These are phyloP conservation scores for Choanephora cucurbitarum DNA, from an alignment of 371 early-diverging fungal species.

Conservation along the genomic window DNA sequence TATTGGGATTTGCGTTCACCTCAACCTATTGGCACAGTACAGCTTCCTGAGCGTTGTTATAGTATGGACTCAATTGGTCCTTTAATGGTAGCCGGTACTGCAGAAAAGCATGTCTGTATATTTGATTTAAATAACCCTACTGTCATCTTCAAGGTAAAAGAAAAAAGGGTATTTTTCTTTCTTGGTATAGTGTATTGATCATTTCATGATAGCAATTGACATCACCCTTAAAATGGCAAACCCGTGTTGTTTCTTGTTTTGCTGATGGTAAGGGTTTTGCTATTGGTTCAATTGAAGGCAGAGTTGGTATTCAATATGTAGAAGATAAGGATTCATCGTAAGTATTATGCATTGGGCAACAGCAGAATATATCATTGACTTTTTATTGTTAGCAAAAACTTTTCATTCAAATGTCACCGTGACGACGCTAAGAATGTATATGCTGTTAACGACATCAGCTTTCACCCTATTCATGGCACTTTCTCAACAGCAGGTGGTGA, in stretches of 20 bases:
- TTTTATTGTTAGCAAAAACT: slow-evolving; percentile 59
- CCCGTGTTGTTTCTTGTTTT: slow-evolving; percentile 79
- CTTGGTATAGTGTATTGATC: neutral
- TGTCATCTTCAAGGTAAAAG: slow-evolving; percentile 64
- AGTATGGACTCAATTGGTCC: slow-evolving; percentile 74
- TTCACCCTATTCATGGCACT: slow-evolving; percentile 88
- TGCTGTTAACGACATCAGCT: slow-evolving; percentile 81
- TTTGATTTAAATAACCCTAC: slow-evolving; percentile 83
- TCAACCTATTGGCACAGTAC: slow-evolving; percentile 71
- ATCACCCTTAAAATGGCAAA: slow-evolving; percentile 90
- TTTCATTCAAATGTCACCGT: slow-evolving; percentile 96
- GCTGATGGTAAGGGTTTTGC: slow-evolving; percentile 81
- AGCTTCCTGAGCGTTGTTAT: slow-evolving; percentile 85
- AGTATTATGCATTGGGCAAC: slow-evolving; percentile 6
- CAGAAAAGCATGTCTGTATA: slow-evolving; percentile 66
- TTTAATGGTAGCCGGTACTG: slow-evolving; percentile 36
- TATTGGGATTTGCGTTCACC: slow-evolving; percentile 91
- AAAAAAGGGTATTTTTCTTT: neutral
- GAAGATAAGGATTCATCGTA: slow-evolving; percentile 80
- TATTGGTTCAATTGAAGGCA: slow-evolving; percentile 91
- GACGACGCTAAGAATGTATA: slow-evolving; percentile 72
- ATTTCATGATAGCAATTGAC: slow-evolving; percentile 43
- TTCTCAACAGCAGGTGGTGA: slow-evolving; percentile 94
- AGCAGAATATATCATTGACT: neutral
- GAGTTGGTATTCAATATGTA: slow-evolving; percentile 90